Base-by-base conservation (phyloP, 2,329 filamentous ascomycete species). In the Fusarium guadeloupense region DNA sequence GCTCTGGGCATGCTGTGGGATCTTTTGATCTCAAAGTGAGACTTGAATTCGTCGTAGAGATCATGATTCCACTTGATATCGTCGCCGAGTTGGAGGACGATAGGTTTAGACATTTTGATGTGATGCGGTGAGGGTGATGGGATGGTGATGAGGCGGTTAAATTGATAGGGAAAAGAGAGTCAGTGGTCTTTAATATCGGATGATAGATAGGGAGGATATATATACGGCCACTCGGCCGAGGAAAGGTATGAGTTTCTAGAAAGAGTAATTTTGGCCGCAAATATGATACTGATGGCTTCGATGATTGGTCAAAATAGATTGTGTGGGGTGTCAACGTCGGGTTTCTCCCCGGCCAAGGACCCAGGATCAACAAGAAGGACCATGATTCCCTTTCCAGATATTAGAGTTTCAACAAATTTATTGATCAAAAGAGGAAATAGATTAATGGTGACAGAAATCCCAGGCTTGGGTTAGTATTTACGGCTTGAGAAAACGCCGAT, bases 41-140 rank as follows among this genome's bases (percentile, higher is more conserved):
- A 50, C 20, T 61, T 60, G 38, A 70, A 70, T 23, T 55, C 54
- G 6, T 52, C 38, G 46, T 70, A 64, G 9, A 69, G 59, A n/a
- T 69, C 59, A 37, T 69, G 67, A 44, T 70, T 70, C 68, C 68
- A 70, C 38, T 56, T 54, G 12, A 70, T 70, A 20, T 70, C 68
- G 33, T 70, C 67, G 34, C 68, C 68, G 48, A 70, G 66, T n/a
- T 70, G 68, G 12, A 70, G 59, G 14, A 70, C 68, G n/a, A 68
- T 67, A 30, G 68, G 68, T 20, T 69, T 70, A 10, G 61, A 35
- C 67, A 69, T 69, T 38, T 43, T 59, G 45, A 14, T 9, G 16
- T 2, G 9, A 7, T 10, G n/a, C 5, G n/a, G 12, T 13, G 8
- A 30, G 16, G 4, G 9, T 21, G n/a, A 19, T 21, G n/a, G 16